phyloP scores from a whole-genome alignment of 2,329 filamentous ascomycete species.

The Fusarium nygamai region DNA sequence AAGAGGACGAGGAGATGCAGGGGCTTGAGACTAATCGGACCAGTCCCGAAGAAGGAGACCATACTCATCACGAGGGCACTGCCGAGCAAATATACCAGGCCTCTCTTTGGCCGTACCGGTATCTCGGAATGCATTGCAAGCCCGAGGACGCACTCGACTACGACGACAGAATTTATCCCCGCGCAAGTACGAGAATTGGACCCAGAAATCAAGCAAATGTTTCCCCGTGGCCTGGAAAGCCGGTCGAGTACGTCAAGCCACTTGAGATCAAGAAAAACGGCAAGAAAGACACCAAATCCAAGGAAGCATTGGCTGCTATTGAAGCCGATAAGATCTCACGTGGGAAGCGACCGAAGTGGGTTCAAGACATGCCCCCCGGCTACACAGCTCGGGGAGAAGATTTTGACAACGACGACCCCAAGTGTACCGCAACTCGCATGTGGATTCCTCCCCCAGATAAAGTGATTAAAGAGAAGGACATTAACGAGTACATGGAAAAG shows the following conservation, averaged over 20 bases:
- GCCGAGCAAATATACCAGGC: slow-evolving; percentile 91
- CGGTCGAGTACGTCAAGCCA: slow-evolving; percentile 91
- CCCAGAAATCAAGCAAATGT: slow-evolving; percentile 92
- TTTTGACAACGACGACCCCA: slow-evolving; percentile 73
- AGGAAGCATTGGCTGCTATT: slow-evolving; percentile 80
- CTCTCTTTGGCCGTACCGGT: slow-evolving; percentile 95
- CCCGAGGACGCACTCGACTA: slow-evolving; percentile 96
- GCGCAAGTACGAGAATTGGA: slow-evolving; percentile 91
- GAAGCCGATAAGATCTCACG: slow-evolving; percentile 84
- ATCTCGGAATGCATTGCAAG: slow-evolving; percentile 93
- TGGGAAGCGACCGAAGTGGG: slow-evolving; percentile 89
- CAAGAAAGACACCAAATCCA: slow-evolving; percentile 82
- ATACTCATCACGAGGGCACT: slow-evolving; percentile 68
- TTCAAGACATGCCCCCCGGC: slow-evolving; percentile 89
- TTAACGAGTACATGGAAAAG: slow-evolving; percentile 80
- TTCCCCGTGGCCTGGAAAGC: slow-evolving; percentile 82
- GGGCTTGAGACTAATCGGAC: slow-evolving; percentile 67
- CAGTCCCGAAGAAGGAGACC: slow-evolving; percentile 69
- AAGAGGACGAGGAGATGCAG: slow-evolving; percentile 76
- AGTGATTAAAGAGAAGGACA: slow-evolving; percentile 62
- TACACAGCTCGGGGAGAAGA: slow-evolving; percentile 89
- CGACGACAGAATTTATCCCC: slow-evolving; percentile 96
- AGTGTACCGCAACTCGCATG: slow-evolving; percentile 77
- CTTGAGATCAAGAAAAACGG: slow-evolving; percentile 84
- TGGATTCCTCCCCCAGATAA: slow-evolving; percentile 79